A percentile compares a stretch with the other conserved stretches of the same genome.
These are phyloP conservation scores for Hygrophoropsis aurantiaca DNA, from an alignment of 768 basidiomycete species.

Conservation along the genomic window DNA sequence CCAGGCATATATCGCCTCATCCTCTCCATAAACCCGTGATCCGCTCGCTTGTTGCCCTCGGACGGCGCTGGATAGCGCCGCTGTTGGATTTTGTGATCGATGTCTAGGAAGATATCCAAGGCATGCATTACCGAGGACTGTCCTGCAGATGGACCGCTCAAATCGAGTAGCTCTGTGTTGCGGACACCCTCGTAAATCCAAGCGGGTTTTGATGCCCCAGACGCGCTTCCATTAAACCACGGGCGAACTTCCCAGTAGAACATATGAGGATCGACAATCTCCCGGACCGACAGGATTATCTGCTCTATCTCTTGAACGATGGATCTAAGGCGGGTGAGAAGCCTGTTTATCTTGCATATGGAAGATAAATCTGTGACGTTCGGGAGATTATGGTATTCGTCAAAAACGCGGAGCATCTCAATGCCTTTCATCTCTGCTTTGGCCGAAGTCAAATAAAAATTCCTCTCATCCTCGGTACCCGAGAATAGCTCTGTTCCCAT, in stretches of 20 bases:
- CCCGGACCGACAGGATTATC: constrained; percentile 67
- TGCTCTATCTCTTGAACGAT: constrained; percentile 75
- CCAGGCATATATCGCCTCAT: constrained; percentile 97
- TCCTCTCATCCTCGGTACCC: constrained; percentile 77
- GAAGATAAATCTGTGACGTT: constrained; percentile 62
- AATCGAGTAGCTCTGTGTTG: constrained; percentile 55
- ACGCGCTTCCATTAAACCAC: constrained; percentile 86
- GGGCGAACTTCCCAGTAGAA: constrained; percentile 92
- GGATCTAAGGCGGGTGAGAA: constrained; percentile 64
- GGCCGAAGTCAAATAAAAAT: constrained; percentile 86
- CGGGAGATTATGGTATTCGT: constrained; percentile 79
- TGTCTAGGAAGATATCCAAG: constrained; percentile 81
- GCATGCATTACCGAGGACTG: constrained; percentile 92
- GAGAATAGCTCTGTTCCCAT: constrained; percentile 72
- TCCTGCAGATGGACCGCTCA: constrained; percentile 90
- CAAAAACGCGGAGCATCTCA: constrained; percentile 82
- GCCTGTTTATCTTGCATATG: constrained; percentile 66
- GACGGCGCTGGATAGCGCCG: constrained; percentile 70
- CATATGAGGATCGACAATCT: constrained; percentile 74
- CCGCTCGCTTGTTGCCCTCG: constrained; percentile 61
- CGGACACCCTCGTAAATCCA: constrained; percentile 84
- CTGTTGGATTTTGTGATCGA: constrained; percentile 81
- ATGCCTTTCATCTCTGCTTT: constrained; percentile 84
- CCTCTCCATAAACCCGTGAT: constrained; percentile 82
- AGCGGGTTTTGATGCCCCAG: constrained; percentile 45